Base-by-base conservation (phyloP, 495 filamentous ascomycete species). In the Penicillium flavigenum region DNA sequence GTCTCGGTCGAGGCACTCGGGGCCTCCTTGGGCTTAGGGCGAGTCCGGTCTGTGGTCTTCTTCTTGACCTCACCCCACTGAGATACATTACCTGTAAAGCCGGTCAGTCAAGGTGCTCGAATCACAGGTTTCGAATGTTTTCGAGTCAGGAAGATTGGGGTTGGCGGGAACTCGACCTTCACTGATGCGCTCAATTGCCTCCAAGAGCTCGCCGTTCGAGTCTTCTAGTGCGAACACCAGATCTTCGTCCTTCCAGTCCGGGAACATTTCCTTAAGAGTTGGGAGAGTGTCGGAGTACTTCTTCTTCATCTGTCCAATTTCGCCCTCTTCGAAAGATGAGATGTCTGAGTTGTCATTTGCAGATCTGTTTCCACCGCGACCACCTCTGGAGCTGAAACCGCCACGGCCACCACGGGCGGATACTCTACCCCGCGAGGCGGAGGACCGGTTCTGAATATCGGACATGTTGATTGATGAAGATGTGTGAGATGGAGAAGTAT, bases 1-100 rank as follows among this genome's bases (percentile, higher is more conserved):
- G 71, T 55, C 59, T 77, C 78, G 59, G 79, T 70, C 17, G 80
- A 77, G 52, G 83, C 78, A 50, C 76, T 79, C 63, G 81, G 73
- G 44, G 80, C 68, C 54, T 94, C 88, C 77, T 96, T 92, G 56
- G 81, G 76, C 81, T 96, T 99, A 50, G 93, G 83, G 60, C 86
- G 87, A 63, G 84, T 81, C 60, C 89, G 81, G 68, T 94, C 89
- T 74, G 91, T 90, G 68, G 86, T 88, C 72, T 87, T 87, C 81
- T 96, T 96, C 76, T 93, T 90, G 67, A 98, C 92, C 74, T 96
- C 91, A 58, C 87, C 89, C 89, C 95, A 99, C 79, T 93, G 91
- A 59, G 91, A 85, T 63, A 96, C 88, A 54, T 86, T 86, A 61
- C 93, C 93, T 97, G 66, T 29, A 61, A 47, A 50, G 53, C 26